Percentiles rank a stretch among this genome's conserved stretches.
phyloP scores from a whole-genome alignment of 2,329 filamentous ascomycete species.

The Ophiostoma montium region DNA sequence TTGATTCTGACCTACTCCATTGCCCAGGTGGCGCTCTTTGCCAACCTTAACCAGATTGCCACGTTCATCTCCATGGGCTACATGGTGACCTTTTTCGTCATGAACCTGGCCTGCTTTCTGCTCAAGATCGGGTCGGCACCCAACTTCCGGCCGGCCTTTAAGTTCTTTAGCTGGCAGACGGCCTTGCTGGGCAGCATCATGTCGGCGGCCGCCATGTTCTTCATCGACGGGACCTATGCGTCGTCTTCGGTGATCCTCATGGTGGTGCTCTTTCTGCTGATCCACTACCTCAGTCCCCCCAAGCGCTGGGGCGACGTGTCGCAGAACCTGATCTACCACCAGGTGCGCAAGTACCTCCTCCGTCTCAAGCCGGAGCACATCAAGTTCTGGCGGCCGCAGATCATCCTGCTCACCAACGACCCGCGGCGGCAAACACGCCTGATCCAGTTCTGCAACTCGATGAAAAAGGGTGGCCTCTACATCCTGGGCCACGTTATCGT shows the following conservation, averaged over 20 bases:
- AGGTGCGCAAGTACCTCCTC: constrained; percentile 76
- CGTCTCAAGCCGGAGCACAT: constrained; percentile 78
- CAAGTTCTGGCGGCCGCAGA: constrained; percentile 86
- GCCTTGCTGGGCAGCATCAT: constrained; percentile 61
- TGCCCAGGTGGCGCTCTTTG: constrained; percentile 66
- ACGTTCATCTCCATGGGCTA: constrained; percentile 87
- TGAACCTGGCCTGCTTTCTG: constrained; percentile 75
- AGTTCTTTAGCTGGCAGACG: constrained; percentile 79
- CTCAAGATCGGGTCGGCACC: constrained; percentile 77
- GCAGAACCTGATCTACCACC: constrained; percentile 73
- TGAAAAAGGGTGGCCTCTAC: constrained; percentile 79
- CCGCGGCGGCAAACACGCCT: constrained; percentile 68
- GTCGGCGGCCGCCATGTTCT: constrained; percentile 75
- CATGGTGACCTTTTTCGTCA: constrained; percentile 75
- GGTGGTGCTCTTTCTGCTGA: constrained; percentile 65
- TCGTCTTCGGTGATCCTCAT: constrained; percentile 60
- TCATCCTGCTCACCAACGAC: constrained; percentile 71
- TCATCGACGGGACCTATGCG: constrained; percentile 72
- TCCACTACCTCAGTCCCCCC: constrained; percentile 73
- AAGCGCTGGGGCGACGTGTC: constrained; percentile 87
- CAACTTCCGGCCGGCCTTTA: constrained; percentile 78
- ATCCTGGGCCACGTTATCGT: constrained; percentile 82
- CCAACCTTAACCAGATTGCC: constrained; percentile 76
- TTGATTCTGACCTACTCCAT: constrained; percentile 63
- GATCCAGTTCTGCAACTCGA: constrained; percentile 80